Evolutionary conservation across 2,329 filamentous ascomycete species (phyloP), one percentile per base, ranked within the genome.

Genomic region (Sporothrix curviconia): DNA sequence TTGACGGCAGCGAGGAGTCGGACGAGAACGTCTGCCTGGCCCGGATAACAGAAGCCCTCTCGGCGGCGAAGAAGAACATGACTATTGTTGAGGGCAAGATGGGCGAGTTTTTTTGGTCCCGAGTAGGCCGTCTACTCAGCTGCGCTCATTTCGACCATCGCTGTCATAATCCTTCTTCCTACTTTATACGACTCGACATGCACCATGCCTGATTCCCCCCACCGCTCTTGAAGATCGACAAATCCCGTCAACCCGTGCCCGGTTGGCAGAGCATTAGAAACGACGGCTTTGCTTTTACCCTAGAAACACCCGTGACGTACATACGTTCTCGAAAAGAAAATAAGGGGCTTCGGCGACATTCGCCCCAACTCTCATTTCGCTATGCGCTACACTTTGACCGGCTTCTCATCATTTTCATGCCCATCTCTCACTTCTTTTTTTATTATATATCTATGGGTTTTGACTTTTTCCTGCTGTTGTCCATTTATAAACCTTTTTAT

Each of bases 21-120:
- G 84, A 95, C 66, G 78, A 86, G 59, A 76, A 84, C 3, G 74
- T 83, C 50, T 90, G 86, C 66, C 77, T 96, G 36, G 72, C 80
- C 61, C 83, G 82, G 60, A 89, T 95, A 67, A 78, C 77, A 63
- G 81, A 84, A 44, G 89, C 85, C 7, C 79, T 97, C 61, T 75
- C 76, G 47, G 76, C 81, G 46, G 87, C 90, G 60, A 91, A 92
- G 77, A 71, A 76, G 60, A 91, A 95, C 67, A 96, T 91, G 71
- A 70, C 77, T 47, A 85, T 89, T 55, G 87, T 87, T 52, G 85
- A 92, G 72, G 78, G 74, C 62, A 78, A 83, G 59, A 80, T 99
- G 67, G 81, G 77, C 69, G 74, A 79, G 63, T 95, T 90, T 71
- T 96, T 87, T 52, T 63, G 65, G n/a, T n/a, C n/a, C n/a, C n/a